Evolutionary conservation across 805 yeast genomes (phyloP).

Genomic region (Metschnikowia henanensis): DNA sequence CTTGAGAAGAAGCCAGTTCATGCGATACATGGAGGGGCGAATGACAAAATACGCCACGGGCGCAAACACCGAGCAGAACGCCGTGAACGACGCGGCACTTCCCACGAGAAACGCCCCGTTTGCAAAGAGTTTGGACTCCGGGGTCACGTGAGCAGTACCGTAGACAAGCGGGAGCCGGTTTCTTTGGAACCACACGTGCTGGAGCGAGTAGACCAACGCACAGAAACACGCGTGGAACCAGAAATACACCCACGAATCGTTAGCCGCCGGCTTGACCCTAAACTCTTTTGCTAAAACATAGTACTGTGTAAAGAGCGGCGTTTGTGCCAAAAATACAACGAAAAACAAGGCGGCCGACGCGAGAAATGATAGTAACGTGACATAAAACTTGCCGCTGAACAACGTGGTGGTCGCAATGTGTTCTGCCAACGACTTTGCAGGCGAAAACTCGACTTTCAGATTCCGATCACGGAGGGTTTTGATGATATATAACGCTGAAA

Average conservation of each 20-base stretch:
- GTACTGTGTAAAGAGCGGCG: slow-evolving; percentile 25
- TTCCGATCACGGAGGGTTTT: slow-evolving; percentile 25
- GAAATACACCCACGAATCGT: slow-evolving; percentile 48
- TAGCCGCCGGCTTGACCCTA: slow-evolving; percentile 35
- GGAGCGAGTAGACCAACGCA: slow-evolving; percentile 48
- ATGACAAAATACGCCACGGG: slow-evolving; percentile 43
- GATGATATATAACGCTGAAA: slow-evolving; percentile 27
- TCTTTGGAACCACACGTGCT: slow-evolving; percentile 53
- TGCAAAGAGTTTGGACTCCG: slow-evolving; percentile 32
- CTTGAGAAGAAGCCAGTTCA: slow-evolving; percentile 28
- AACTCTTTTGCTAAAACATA: slow-evolving; percentile 40
- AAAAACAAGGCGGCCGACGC: slow-evolving; percentile 20
- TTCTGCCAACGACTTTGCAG: slow-evolving; percentile 32
- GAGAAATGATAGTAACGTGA: slow-evolving; percentile 7
- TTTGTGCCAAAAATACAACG: slow-evolving; percentile 27
- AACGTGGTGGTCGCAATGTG: slow-evolving; percentile 23
- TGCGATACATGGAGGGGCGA: slow-evolving; percentile 43
- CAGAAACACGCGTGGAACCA: slow-evolving; percentile 46
- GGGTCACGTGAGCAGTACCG: slow-evolving; percentile 37
- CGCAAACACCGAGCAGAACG: slow-evolving; percentile 25
- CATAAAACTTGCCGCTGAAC: slow-evolving; percentile 19
- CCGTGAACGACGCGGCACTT: slow-evolving; percentile 36
- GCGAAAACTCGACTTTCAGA: slow-evolving; percentile 32
- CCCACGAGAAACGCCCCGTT: slow-evolving; percentile 33
- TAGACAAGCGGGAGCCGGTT: slow-evolving; percentile 51